Conservation (phyloP, 177 flowering plant genomes). For the Vitis hybrid region DNA sequence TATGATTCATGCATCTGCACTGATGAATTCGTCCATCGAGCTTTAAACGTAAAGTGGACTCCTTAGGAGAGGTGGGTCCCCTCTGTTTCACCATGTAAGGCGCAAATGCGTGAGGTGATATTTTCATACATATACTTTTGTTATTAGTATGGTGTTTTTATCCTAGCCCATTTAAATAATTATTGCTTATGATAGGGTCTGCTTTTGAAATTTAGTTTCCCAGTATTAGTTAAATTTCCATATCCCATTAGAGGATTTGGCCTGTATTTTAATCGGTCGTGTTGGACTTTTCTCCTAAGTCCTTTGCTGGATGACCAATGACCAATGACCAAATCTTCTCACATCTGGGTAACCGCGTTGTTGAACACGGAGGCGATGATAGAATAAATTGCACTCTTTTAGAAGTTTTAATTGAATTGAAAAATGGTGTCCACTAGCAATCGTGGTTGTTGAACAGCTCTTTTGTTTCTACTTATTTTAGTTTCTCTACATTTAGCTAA, state of each 20-base stretch:
- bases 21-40: no score
- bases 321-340: conserved; percentile 2
- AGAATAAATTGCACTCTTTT: not conserved
- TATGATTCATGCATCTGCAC: no score
- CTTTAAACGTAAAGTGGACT: no score
- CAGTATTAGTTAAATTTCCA: not conserved
- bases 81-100: no score
- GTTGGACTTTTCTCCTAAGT: conserved; percentile 11
- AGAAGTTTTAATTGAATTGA: not conserved
- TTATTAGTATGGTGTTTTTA: no score
- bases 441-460: conserved; percentile 15
- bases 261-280: not conserved
- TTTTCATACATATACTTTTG: no score
- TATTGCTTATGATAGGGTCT: not conserved
- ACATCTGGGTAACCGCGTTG: conserved; percentile 14
- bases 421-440: not conserved
- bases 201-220: not conserved
- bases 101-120: no score
- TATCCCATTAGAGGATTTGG: not conserved
- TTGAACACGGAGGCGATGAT: conserved; percentile 16
- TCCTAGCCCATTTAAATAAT: not conserved
- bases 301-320: conserved; percentile 9
- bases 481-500: no score
- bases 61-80: no score
- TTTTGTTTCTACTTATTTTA: not conserved